Evolutionary conservation across 768 basidiomycete genomes (phyloP).

Genomic region (Lactarius vividus): DNA sequence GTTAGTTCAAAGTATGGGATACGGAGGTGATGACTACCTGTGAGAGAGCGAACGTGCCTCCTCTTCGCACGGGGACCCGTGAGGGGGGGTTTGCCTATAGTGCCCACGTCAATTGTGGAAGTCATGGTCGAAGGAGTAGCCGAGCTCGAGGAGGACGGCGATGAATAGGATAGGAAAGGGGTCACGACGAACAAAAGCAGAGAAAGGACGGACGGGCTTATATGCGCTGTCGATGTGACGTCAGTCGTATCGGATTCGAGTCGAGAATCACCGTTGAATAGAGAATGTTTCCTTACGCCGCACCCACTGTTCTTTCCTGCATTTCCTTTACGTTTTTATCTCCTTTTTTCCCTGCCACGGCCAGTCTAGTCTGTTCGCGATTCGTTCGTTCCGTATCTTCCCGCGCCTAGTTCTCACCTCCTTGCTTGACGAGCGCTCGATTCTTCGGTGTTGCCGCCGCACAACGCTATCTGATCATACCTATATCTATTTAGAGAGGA

Average conservation of each 20-base stretch:
- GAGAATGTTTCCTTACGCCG: not conserved
- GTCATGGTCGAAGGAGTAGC: constrained; percentile 16
- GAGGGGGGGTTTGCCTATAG: constrained; percentile 19
- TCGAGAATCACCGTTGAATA: not conserved
- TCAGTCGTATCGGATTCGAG: constrained; percentile 1
- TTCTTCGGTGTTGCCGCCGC: not conserved
- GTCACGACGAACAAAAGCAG: not conserved
- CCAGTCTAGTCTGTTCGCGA: constrained; percentile 3
- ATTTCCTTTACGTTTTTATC: not conserved
- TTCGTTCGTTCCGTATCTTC: not conserved
- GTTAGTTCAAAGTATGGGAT: not conserved
- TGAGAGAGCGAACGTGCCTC: constrained; percentile 38
- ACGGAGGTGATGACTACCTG: constrained; percentile 40
- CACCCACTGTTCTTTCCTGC: no score
- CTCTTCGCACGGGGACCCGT: constrained; percentile 11
- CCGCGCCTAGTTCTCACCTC: not conserved
- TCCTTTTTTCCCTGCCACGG: not conserved
- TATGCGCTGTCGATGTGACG: constrained; percentile 21
- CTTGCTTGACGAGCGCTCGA: not conserved
- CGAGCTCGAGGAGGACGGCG: not conserved
- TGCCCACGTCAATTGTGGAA: constrained; percentile 12
- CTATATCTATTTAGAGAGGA: not conserved
- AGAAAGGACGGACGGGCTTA: constrained; percentile 3
- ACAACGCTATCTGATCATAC: constrained; percentile 16
- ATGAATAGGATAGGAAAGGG: not conserved